Base-by-base conservation (phyloP, 768 basidiomycete genomes). In the Tricholoma flavovirens region DNA sequence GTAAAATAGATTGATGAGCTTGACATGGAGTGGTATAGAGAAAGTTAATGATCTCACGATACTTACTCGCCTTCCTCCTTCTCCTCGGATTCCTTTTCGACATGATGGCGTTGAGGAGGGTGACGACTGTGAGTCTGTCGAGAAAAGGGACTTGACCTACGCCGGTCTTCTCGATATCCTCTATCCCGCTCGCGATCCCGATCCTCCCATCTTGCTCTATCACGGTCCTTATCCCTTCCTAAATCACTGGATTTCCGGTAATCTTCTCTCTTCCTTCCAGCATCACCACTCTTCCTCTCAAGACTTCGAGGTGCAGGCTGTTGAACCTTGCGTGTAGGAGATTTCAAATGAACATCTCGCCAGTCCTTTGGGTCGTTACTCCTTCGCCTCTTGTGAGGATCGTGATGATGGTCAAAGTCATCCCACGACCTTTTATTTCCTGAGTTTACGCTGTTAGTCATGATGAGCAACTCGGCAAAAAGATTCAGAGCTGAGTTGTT, bases 61-160 rank as follows among this genome's bases (percentile, higher is more conserved):
- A 93, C 93, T 88, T 73, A 95, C 92, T 96, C 93, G 78, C 90
- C 93, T 79, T 95, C 93, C 75, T 93, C 90, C 68, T 72, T 87
- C 61, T 91, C 90, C 11, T 83, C 81, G 52, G 80, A 80, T 11
- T 69, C 61, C 49, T 57, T 66, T 4, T 58, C 58, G 59, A 62
- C 45, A 35, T 53, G 10, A 11, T 21, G 29, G 5, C 32, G 49
- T 19, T 38, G 48, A 26, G 29, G 1, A 29, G 12, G 36, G 19
- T 48, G 53, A 42, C 46, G 55, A 35, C 26, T 53, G 38, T 32
- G 59, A n/a, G 4, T 62, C 40, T 26, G 55, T 6, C 24, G 56
- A 19, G 65, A 59, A 21, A 62, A 48, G 3, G 62, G 56, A 54
- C 60, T 8, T 57, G 60, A 4, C 54, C 60, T 33, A 65, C 67